Evolutionary conservation across 2,329 filamentous ascomycete genomes (phyloP).

Genomic region (Scleromitrula shiraiana): DNA sequence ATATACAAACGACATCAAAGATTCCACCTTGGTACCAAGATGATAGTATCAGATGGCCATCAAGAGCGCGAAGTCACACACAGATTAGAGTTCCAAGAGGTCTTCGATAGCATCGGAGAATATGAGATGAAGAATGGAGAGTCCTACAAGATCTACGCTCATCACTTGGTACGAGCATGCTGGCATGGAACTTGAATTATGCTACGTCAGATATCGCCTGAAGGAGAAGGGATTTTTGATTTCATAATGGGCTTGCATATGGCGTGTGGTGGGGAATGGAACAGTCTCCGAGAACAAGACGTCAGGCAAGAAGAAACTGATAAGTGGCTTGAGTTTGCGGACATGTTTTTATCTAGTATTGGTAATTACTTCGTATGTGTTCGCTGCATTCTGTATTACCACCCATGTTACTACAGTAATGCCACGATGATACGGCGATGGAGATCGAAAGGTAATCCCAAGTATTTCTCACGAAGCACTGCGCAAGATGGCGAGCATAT

Average conservation of each 20-base stretch:
- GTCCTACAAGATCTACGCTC: conserved; percentile 30
- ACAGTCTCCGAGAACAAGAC: conserved; percentile 33
- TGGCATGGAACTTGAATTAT: conserved; percentile 49
- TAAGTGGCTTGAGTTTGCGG: conserved; percentile 46
- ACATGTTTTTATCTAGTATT: conserved; percentile 49
- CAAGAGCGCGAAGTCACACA: no score
- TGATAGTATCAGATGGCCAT: no score
- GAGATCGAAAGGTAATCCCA: conserved; percentile 54
- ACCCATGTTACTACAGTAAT: no score
- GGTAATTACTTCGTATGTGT: conserved; percentile 47
- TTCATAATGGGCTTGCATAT: conserved; percentile 47
- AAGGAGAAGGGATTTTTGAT: conserved; percentile 49
- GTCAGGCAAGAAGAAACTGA: conserved; percentile 28
- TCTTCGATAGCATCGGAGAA: no score
- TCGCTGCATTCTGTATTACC: not conserved
- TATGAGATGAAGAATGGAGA: no score
- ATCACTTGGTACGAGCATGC: not conserved
- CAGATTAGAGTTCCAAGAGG: no score
- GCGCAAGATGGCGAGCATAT: not conserved
- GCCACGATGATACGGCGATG: no score
- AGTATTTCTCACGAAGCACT: conserved; percentile 26
- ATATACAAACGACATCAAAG: no score
- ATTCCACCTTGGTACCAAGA: no score
- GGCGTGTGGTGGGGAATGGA: conserved; percentile 44
- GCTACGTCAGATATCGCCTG: conserved; percentile 50